Evolutionary conservation across 140 eudicot species (phyloP).

Genomic region (Bidens hawaiensis): DNA sequence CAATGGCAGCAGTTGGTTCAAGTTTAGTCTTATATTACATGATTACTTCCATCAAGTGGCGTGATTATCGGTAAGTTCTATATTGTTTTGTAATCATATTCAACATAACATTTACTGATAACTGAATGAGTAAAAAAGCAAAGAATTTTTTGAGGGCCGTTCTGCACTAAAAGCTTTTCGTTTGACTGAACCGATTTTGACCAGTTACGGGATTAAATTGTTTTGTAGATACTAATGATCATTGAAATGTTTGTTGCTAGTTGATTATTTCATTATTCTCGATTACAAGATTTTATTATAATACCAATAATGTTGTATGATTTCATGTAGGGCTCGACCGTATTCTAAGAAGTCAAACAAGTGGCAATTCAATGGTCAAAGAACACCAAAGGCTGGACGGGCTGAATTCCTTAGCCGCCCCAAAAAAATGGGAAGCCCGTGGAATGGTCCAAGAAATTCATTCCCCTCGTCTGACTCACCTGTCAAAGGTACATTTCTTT

Average conservation of each 20-base stretch:
- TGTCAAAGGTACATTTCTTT: conserved; percentile 33
- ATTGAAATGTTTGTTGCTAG: too few species aligned
- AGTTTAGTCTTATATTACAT: conserved; percentile 30
- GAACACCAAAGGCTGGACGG: conserved; percentile 33
- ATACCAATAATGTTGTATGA: not conserved
- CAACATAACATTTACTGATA: not conserved
- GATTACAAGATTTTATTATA: not conserved
- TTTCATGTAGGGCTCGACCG: conserved; percentile 32
- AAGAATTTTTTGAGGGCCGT: not conserved
- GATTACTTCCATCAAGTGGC: conserved; percentile 37
- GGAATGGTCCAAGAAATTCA: conserved; percentile 35
- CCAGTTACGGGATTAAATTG: not conserved
- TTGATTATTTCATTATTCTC: too few species aligned
- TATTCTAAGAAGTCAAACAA: conserved; percentile 26
- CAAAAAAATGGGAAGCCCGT: conserved; percentile 32
- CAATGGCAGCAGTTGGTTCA: conserved; percentile 43
- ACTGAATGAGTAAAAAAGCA: not conserved
- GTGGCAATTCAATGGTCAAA: conserved; percentile 19
- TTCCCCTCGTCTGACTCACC: conserved; percentile 44
- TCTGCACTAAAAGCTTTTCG: not conserved
- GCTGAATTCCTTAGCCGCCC: conserved; percentile 65
- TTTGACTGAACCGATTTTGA: not conserved
- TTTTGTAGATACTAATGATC: not conserved
- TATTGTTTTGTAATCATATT: not conserved
- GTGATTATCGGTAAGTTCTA: conserved; percentile 36